Percentiles rank a stretch among this genome's conserved stretches.
phyloP scores from a whole-genome alignment of 768 basidiomycete species.

The Trametes meyenii region DNA sequence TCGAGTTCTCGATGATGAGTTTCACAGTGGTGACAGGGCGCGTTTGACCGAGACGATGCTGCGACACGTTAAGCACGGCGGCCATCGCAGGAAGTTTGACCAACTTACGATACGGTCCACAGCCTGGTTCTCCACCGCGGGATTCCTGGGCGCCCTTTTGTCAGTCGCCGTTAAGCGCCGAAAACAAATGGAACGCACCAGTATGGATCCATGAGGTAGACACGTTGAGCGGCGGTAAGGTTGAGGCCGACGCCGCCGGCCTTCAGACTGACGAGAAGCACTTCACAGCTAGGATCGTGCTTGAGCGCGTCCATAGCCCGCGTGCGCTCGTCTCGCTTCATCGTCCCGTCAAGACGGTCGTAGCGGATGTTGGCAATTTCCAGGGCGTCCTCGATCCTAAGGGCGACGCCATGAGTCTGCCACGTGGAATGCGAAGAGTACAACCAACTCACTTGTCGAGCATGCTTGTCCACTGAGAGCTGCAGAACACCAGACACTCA shows the following conservation, averaged over 20 bases:
- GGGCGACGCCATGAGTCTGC: conserved; percentile 2
- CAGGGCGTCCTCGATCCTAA: conserved; percentile 86
- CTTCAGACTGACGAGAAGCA: conserved; percentile 92
- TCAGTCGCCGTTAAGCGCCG: conserved; percentile 10
- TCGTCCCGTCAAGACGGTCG: conserved; percentile 93
- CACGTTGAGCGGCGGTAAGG: conserved; percentile 90
- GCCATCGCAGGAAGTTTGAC: neutral
- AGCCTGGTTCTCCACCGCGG: conserved; percentile 96
- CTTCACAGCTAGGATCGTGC: conserved; percentile 87
- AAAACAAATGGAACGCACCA: conserved; percentile 53
- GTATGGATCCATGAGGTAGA: conserved; percentile 97
- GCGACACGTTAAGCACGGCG: conserved; percentile 8
- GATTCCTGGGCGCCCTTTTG: conserved; percentile 71
- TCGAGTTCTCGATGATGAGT: conserved; percentile 91
- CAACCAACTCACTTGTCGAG: conserved; percentile 71
- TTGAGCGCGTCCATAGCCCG: conserved; percentile 92
- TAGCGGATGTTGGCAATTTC: conserved; percentile 82
- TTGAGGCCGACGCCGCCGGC: conserved; percentile 98
- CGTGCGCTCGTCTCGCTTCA: conserved; percentile 94
- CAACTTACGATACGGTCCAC: conserved; percentile 91
- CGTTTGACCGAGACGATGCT: conserved; percentile 97
- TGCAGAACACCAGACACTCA: conserved; percentile 33
- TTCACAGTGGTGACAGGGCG: conserved; percentile 90
- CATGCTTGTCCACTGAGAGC: conserved; percentile 95
- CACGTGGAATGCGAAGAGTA: conserved; percentile 1